Conservation (phyloP, 2,329 filamentous ascomycete genomes). For the Scleromitrula shiraiana region DNA sequence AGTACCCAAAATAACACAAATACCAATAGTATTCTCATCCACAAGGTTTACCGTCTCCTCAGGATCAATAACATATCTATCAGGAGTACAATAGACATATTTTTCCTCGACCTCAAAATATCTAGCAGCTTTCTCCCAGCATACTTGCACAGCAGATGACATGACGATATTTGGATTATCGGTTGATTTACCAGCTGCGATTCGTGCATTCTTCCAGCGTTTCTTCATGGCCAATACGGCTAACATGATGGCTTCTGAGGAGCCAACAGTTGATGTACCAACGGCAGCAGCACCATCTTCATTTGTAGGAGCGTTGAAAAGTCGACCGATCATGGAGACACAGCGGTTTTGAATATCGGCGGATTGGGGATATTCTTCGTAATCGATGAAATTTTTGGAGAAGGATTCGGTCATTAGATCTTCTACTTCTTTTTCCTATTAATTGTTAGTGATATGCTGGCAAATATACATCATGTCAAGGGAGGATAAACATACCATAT, state of each 20-base stretch:
- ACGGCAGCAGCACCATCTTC: conserved; percentile 55
- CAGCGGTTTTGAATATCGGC: conserved; percentile 88
- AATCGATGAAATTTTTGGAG: conserved; percentile 92
- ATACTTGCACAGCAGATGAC: conserved; percentile 93
- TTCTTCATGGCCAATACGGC: conserved; percentile 88
- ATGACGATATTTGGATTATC: conserved; percentile 88
- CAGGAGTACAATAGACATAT: conserved; percentile 56
- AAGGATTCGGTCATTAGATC: conserved; percentile 91
- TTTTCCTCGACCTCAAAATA: conserved; percentile 94
- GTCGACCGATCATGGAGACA: conserved; percentile 79
- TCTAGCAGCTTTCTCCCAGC: conserved; percentile 87
- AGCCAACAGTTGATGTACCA: conserved; percentile 83
- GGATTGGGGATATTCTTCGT: conserved; percentile 74
- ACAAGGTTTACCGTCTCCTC: conserved; percentile 51
- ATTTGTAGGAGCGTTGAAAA: conserved; percentile 70
- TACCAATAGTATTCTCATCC: conserved; percentile 75
- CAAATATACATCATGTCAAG: too few relatives aligned
- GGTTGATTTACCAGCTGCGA: conserved; percentile 71
- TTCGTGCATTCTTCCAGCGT: conserved; percentile 81
- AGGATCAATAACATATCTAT: conserved; percentile 57
- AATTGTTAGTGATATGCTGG: not conserved
- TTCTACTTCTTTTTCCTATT: conserved; percentile 83
- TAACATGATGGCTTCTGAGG: conserved; percentile 82
- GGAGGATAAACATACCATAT: conserved; percentile 58
- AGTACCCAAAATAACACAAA: conserved; percentile 82